A percentile compares a stretch with the other conserved stretches of the same genome.
These are phyloP conservation scores for Ambrosia hybrid DNA, from an alignment of 140 eudicot genomes.

Conservation along the genomic window DNA sequence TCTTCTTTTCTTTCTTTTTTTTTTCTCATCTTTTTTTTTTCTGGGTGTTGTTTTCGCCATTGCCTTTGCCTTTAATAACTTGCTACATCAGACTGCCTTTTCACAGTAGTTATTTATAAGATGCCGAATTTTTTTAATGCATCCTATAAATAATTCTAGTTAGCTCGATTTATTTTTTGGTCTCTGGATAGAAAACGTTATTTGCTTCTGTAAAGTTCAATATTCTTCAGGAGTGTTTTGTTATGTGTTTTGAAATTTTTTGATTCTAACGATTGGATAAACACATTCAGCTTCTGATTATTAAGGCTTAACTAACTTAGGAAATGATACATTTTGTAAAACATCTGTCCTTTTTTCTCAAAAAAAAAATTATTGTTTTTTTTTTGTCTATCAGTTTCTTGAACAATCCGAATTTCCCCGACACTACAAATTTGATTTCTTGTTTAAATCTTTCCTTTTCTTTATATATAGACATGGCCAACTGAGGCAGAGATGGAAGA, in stretches of 20 bases:
- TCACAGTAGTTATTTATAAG: background rate
- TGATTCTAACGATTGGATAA: no score
- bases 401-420: background rate
- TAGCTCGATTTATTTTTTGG: background rate
- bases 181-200: background rate
- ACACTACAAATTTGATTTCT: background rate
- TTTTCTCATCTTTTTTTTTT: background rate
- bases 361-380: background rate
- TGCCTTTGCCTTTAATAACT: background rate
- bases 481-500: slow-evolving; percentile 98
- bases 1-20: no score
- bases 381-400: background rate
- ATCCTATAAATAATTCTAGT: background rate
- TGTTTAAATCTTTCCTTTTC: no score
- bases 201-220: no score
- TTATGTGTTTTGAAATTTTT: no score
- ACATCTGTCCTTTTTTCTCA: background rate
- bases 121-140: background rate
- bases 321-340: no score
- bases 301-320: no score
- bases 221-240: no score
- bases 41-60: background rate
- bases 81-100: background rate
- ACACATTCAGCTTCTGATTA: no score
- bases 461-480: slow-evolving; percentile 82